Conservation (phyloP, 768 basidiomycete genomes). For the Tulasnella sp. region DNA sequence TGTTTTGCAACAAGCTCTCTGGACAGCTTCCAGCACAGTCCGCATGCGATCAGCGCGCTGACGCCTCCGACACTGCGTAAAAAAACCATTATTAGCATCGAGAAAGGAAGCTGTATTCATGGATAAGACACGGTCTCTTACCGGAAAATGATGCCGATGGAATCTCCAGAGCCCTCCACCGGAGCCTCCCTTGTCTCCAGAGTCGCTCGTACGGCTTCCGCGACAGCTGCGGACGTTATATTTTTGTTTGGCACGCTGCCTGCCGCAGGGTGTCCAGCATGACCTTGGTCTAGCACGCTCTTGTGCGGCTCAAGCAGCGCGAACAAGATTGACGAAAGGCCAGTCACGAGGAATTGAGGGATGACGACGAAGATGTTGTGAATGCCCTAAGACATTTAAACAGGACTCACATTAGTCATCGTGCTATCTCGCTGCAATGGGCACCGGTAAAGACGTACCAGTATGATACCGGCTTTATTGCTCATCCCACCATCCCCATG, state of each 20-base stretch:
- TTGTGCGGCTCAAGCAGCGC: constrained; percentile 60
- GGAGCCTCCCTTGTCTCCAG: background rate
- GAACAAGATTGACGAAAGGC: constrained; percentile 74
- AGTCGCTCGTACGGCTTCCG: background rate
- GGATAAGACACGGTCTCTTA: background rate
- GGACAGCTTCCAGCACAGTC: constrained; percentile 14
- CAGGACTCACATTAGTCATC: too few relatives aligned
- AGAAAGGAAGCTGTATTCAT: background rate
- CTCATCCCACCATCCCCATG: constrained; percentile 35
- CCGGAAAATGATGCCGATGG: constrained; percentile 16
- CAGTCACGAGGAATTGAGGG: constrained; percentile 89
- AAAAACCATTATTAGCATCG: background rate
- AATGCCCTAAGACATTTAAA: constrained; percentile 52
- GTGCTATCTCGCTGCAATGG: too few relatives aligned
- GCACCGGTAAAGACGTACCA: constrained; percentile 41
- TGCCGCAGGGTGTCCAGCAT: constrained; percentile 9
- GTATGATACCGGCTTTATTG: constrained; percentile 77
- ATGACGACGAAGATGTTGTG: constrained; percentile 91
- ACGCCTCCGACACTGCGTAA: constrained; percentile 10
- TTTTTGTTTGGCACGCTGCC: constrained; percentile 2
- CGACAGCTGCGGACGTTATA: background rate
- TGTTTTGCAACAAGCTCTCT: constrained; percentile 3
- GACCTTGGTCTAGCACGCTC: constrained; percentile 9
- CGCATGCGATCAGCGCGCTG: constrained; percentile 10
- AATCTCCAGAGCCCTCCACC: constrained; percentile 11